Conservation (phyloP, 176 grass and related monocot species). For the Bolboschoenus planiculmis region DNA sequence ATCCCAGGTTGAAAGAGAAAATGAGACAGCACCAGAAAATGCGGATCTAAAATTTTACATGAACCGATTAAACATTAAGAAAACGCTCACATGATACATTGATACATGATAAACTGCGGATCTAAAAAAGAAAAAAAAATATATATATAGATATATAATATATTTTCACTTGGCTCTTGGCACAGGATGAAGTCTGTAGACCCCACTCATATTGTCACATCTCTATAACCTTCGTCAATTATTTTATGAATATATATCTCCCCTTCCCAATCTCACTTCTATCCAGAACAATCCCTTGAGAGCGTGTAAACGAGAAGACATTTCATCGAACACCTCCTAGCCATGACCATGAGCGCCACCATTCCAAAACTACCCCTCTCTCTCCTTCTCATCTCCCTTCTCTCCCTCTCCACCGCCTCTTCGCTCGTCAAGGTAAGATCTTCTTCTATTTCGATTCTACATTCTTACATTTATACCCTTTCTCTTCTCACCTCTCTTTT, state of each 20-base stretch:
- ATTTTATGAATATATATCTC: conserved; percentile 9
- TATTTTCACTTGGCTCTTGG: not conserved
- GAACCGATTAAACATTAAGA: not conserved
- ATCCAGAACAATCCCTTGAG: not conserved
- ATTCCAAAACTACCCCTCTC: not conserved
- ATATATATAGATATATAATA: not conserved
- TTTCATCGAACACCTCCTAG: not conserved
- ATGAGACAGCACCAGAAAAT: not conserved
- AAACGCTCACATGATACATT: not conserved
- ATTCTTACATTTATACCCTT: not conserved
- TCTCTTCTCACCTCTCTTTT: not conserved
- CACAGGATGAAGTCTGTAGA: not conserved
- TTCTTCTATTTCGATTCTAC: not conserved
- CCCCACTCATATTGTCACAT: conserved; percentile 9
- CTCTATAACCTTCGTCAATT: not conserved
- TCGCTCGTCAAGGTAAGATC: conserved; percentile 19
- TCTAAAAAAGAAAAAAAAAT: not conserved
- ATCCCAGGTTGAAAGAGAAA: not conserved
- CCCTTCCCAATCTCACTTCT: not conserved
- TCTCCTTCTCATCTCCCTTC: conserved; percentile 13
- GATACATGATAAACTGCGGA: not conserved
- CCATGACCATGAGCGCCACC: conserved; percentile 6
- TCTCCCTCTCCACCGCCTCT: conserved; percentile 17
- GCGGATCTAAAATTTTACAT: not conserved
- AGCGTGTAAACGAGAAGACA: not conserved